These are phyloP conservation scores for Leccinum subatratum DNA, from an alignment of 1,284 basidiomycete species.

Conservation along the genomic window DNA sequence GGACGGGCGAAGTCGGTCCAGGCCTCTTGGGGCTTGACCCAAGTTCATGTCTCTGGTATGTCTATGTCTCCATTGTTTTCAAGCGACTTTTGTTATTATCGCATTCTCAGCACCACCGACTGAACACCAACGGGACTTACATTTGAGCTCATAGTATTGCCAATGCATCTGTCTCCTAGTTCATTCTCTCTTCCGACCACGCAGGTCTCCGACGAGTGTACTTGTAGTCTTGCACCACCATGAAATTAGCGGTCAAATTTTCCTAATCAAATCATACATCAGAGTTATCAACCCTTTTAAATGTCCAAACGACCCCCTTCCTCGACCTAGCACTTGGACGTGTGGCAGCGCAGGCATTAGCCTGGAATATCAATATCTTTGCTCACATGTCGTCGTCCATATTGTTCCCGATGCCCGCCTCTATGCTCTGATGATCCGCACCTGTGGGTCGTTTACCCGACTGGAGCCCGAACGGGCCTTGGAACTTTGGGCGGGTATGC, in stretches of 20 bases:
- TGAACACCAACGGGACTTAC: slow-evolving; percentile 59
- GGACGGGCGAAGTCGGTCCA: too few species aligned
- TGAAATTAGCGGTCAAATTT: slow-evolving; percentile 51
- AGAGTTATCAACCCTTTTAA: slow-evolving; percentile 58
- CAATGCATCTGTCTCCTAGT: slow-evolving; percentile 8
- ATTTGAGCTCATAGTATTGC: slow-evolving; percentile 53
- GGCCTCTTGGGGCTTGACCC: not conserved
- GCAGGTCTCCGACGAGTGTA: slow-evolving; percentile 42
- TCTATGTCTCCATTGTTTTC: slow-evolving; percentile 24
- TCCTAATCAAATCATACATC: slow-evolving; percentile 64
- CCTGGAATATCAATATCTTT: slow-evolving; percentile 79
- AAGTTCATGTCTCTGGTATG: slow-evolving; percentile 36
- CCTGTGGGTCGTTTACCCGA: slow-evolving; percentile 60
- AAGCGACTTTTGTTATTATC: not conserved
- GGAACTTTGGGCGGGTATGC: slow-evolving; percentile 93
- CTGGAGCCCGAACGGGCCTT: slow-evolving; percentile 87
- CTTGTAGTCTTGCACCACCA: slow-evolving; percentile 54
- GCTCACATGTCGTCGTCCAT: slow-evolving; percentile 91
- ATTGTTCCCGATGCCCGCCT: slow-evolving; percentile 69
- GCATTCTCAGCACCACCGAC: slow-evolving; percentile 40
- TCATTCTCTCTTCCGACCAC: slow-evolving; percentile 29
- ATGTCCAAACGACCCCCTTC: slow-evolving; percentile 40
- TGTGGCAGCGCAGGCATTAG: slow-evolving; percentile 56
- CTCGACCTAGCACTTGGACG: slow-evolving; percentile 22
- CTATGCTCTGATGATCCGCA: slow-evolving; percentile 84